Base-by-base conservation (phyloP, 176 grass and related monocot species). In the Musa itinerans region DNA sequence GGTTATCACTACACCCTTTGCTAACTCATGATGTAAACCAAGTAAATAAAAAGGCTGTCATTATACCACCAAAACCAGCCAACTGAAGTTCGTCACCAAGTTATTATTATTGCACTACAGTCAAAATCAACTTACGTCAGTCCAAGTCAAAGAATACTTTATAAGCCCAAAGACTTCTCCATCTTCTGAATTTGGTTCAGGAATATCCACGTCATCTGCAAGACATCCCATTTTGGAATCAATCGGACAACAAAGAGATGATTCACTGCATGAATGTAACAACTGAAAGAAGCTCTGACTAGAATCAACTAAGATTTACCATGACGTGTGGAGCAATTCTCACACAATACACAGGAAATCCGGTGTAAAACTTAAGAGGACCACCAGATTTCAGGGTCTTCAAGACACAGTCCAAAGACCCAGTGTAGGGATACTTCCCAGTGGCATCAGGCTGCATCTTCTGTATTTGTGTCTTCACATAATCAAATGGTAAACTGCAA, bases 401-500 rank as follows among this genome's bases (percentile, higher is more conserved):
- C 80, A 96, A 48, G 65, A 80, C 85, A 74, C 92, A 96, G 71
- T 96, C 92, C 73, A 96, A 71, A 54, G 92, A 92, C 6, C 89
- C 92, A 10, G 89, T 88, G 78, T 92, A 96, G 17, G 89, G 92
- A 79, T 92, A 96, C 76, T 96, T 96, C 52, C 92, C 89, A 54
- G 72, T 80, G 78, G 89, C 87, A 82, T 96, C 92, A 72, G 89
- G 92, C 69, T 96, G 92, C 92, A 96, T 96, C 82, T 96, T 96
- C 69, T 96, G 92, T 79, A 96, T 87, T 83, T 96, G 92, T 50
- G 92, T 96, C 75, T 96, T 96, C 72, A 96, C 92, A 54, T 92
- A 96, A 81, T 96, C 92, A 66, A 96, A 96, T 11, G 92, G 92
- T 68, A 96, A 89, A 83, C 92, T 96, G 81, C 92, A 96, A 78